Conservation (phyloP, 2,329 filamentous ascomycete genomes). For the Orbilia blumenaviensis region DNA sequence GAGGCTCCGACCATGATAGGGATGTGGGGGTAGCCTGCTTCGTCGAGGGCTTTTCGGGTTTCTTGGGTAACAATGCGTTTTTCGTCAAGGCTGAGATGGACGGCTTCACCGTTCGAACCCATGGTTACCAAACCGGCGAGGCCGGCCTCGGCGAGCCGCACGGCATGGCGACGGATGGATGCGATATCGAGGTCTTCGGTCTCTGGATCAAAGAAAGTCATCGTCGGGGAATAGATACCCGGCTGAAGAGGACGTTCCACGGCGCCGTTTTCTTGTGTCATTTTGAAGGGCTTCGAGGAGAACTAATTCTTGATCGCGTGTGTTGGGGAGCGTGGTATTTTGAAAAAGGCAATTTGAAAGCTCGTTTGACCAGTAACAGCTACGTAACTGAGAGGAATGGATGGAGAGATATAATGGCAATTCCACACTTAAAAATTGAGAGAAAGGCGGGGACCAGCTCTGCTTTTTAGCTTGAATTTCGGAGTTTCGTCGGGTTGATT, state of each 20-base stretch:
- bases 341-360: not conserved
- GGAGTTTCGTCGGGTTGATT: conserved; percentile 53
- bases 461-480: conserved; percentile 37
- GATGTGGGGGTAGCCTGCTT: conserved; percentile 71
- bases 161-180: conserved; percentile 70
- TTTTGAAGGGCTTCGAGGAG: conserved; percentile 6
- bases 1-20: conserved; percentile 81
- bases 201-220: conserved; percentile 74
- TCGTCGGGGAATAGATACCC: conserved; percentile 76
- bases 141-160: conserved; percentile 76
- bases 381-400: not conserved
- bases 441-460: conserved; percentile 6
- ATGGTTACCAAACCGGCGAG: conserved; percentile 79
- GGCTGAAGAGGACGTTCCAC: conserved; percentile 55
- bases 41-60: conserved; percentile 75
- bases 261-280: conserved; percentile 44
- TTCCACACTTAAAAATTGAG: not conserved
- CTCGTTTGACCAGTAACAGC: not conserved
- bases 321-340: conserved; percentile 45
- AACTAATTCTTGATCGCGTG: conserved; percentile 12
- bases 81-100: conserved; percentile 77
- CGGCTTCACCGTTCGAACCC: conserved; percentile 83
- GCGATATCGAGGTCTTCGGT: conserved; percentile 73
- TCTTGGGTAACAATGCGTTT: conserved; percentile 73
- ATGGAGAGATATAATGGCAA: not conserved